Evolutionary conservation across 306 rosid species (phyloP), one percentile per base, ranked within the genome.

Genomic region (Gleditsia sinensis): DNA sequence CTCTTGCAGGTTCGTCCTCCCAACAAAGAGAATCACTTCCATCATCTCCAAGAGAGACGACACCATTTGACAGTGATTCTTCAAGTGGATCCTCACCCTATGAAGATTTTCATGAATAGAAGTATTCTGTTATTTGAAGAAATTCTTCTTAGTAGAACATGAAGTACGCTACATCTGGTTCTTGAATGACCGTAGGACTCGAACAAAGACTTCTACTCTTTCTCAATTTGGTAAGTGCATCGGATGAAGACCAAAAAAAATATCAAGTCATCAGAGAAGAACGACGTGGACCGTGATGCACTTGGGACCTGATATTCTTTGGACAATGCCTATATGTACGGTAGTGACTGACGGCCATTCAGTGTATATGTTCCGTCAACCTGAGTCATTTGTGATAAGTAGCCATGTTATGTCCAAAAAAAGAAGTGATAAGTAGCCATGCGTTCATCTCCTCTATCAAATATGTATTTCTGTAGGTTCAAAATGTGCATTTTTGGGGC

Each of bases 51-150:
- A 89, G 92, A 83, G 98, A 87, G 60, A 78, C 89, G 68, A 88
- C 91, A 54, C 83, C 95, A 68, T 89, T 83, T 55, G 92, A 88
- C 72, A 95, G 96, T 61, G 98, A 95, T 74, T 88, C 96, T 71
- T 92, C 99, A 1, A 87, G 96, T 23, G 99, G 89, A 63, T 86
- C 97, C 76, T 94, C 95, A 9, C 92, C 99, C 53, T 90, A 86
- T 6, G 99, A 92, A 79, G 99, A 94, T 81, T 91, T 91, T 76
- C 84, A 85, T 21, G 98, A 91, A 63, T 88, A 83, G 83, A 77
- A 75, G 64, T 69, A 30, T 74, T 23, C 19, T 10, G 64, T 55
- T 66, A 68, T 75, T 24, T 34, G 36, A 66, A 57, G 49, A 39
- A 66, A 65, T 78, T 72, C 51, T 55, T 71, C 30, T 74, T 42